phyloP scores from a whole-genome alignment of 495 filamentous ascomycete genomes.

The Mytilinidion resinicola region DNA sequence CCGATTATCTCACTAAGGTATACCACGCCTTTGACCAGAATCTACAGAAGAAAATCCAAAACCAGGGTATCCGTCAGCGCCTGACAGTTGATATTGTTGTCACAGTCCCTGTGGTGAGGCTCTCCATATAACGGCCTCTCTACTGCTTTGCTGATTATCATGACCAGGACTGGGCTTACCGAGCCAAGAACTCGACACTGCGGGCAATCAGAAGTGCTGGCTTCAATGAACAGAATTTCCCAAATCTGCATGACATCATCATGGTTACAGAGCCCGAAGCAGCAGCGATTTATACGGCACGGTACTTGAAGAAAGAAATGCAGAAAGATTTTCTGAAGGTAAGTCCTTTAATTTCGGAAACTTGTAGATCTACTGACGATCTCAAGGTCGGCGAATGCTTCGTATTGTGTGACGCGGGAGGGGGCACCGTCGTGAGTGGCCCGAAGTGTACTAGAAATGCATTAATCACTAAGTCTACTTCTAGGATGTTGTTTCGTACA shows the following conservation, averaged over 20 bases:
- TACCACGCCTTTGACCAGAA: background rate
- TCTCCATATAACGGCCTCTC: background rate
- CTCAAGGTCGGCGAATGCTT: constrained; percentile 7
- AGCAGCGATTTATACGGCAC: constrained; percentile 12
- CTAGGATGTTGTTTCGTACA: constrained; percentile 20
- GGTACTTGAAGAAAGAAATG: constrained; percentile 2
- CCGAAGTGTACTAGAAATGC: background rate
- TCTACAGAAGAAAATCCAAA: background rate
- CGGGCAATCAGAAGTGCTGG: constrained; percentile 14
- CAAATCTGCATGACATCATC: constrained; percentile 8
- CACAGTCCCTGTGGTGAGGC: constrained; percentile 13
- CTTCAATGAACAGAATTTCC: constrained; percentile 10
- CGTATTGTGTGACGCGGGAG: constrained; percentile 18
- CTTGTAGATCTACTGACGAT: background rate
- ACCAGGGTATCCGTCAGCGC: background rate
- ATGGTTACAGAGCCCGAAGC: constrained; percentile 19
- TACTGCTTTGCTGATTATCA: background rate
- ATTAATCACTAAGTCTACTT: background rate
- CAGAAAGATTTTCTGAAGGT: constrained; percentile 7
- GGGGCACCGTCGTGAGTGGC: constrained; percentile 10
- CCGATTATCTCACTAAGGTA: constrained; percentile 17
- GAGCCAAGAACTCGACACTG: constrained; percentile 19
- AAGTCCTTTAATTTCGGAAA: background rate
- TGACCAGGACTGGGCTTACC: constrained; percentile 13
- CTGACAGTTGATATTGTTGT: constrained; percentile 16